A percentile compares a stretch with the other conserved stretches of the same genome.
These are phyloP conservation scores for Penicillium palitans DNA, from an alignment of 2,329 filamentous ascomycete genomes.

Conservation along the genomic window DNA sequence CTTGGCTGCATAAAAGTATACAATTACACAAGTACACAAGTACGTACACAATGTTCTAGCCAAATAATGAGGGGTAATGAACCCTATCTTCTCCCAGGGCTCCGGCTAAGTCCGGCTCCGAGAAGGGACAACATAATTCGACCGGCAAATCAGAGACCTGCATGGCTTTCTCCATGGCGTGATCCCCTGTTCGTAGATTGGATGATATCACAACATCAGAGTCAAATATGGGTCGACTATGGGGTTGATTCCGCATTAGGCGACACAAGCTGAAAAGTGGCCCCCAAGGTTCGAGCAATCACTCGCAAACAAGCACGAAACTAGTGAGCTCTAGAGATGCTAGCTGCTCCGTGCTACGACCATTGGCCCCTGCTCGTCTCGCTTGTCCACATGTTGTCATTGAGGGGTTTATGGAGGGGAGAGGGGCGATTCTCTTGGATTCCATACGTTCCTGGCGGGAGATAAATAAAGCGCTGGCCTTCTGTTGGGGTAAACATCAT, in stretches of 20 bases:
- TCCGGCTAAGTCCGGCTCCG: slow-evolving; percentile 3
- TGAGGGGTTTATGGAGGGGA: slow-evolving; percentile 1
- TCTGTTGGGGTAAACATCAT: neutral
- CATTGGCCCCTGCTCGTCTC: slow-evolving; percentile 3
- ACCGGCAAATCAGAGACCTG: slow-evolving; percentile 3
- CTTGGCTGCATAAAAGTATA: neutral
- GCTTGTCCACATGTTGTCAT: slow-evolving; percentile 5
- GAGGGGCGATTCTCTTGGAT: neutral
- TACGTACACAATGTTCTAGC: neutral
- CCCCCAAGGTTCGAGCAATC: slow-evolving; percentile 3
- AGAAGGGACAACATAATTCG: neutral
- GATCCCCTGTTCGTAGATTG: neutral
- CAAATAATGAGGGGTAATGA: neutral
- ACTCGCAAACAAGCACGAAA: slow-evolving; percentile 1
- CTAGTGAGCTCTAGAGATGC: neutral
- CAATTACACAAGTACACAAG: too few species aligned
- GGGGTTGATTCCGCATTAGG: neutral
- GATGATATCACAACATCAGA: neutral
- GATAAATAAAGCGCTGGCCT: neutral
- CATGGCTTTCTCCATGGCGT: slow-evolving; percentile 1
- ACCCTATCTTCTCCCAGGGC: neutral
- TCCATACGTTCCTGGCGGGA: neutral
- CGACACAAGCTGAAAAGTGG: slow-evolving; percentile 3
- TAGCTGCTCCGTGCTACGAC: slow-evolving; percentile 1
- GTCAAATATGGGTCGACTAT: neutral